phyloP scores from a whole-genome alignment of 495 filamentous ascomycete genomes.

The Sporormia fimetaria region DNA sequence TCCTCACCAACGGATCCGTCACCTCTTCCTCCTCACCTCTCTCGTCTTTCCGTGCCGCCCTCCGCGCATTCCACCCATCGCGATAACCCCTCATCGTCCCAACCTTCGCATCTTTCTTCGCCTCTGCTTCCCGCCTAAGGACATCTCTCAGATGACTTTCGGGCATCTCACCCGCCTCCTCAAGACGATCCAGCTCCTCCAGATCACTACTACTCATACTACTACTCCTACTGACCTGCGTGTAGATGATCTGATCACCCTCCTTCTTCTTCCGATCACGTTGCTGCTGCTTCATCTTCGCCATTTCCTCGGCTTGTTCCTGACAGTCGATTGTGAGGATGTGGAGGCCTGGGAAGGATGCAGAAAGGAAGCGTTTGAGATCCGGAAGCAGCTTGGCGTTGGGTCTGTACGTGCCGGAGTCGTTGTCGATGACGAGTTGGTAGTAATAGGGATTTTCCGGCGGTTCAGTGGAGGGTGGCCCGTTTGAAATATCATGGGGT shows the following conservation, averaged over 20 bases:
- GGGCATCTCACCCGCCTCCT: conserved; percentile 24
- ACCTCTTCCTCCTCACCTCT: too few relatives aligned
- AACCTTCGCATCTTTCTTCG: conserved; percentile 14
- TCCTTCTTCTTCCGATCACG: conserved; percentile 51
- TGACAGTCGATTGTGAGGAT: conserved; percentile 58
- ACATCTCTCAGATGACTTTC: conserved; percentile 11
- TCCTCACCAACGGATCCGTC: too few relatives aligned
- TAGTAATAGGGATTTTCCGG: conserved; percentile 54
- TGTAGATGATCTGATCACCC: conserved; percentile 50
- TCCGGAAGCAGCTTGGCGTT: conserved; percentile 60
- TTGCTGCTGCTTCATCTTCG: conserved; percentile 50
- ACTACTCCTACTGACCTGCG: conserved; percentile 47
- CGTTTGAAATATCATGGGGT: conserved; percentile 34
- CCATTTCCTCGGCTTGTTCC: conserved; percentile 51
- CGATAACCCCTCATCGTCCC: conserved; percentile 14
- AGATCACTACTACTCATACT: conserved; percentile 62
- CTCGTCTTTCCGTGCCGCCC: too few relatives aligned
- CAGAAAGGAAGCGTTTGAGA: conserved; percentile 54
- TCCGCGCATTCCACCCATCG: conserved; percentile 15
- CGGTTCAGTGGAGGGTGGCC: conserved; percentile 33
- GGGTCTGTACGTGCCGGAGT: conserved; percentile 85
- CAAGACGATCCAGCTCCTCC: conserved; percentile 52
- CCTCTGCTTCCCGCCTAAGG: conserved; percentile 12
- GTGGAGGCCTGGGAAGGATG: conserved; percentile 61
- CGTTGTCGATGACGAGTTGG: conserved; percentile 88